Base-by-base conservation (phyloP, 169 alveolate species). In the Eimeria tenella region DNA sequence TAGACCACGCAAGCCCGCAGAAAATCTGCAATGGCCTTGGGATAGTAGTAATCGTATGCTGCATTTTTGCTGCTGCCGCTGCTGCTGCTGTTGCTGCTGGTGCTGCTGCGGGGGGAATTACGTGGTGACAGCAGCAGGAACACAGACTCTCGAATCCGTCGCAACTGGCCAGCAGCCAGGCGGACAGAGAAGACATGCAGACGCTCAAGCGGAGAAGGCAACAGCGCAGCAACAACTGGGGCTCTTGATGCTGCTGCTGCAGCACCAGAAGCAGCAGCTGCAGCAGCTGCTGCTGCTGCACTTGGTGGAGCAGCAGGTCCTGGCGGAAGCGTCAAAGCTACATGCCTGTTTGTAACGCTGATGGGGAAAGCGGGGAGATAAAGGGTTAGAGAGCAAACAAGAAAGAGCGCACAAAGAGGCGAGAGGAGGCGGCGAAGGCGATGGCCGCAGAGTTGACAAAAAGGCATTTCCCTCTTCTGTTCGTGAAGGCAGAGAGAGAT, bases 81-180 rank as follows among this genome's bases (percentile, higher is more conserved):
- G 84, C 62, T 74, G 84, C 50, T 68, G 77, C 77, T 68, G 77
- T 50, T 68, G 77, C 50, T 68, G 77, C 77, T 68, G 77, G 50
- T 68, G 77, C 77, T 68, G 77, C 52, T 74, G 55, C 60, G 3
- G 82, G 49, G 13, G 52, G 82, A 21, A 23, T 25, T n/a, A 42
- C 19, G 31, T 4, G 84, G 84, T 8, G 77, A 74, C 13, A 50
- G 13, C 42, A 74, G 84, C 6, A 74, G 49, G 23, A 31, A 74
- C 7, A 74, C 23, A 74, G 60, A 74, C 13, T 25, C 62, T n/a
- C 88, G 19, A 5, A 79, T 4, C 6, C 71, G 88, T 68, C 88
- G 68, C 70, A 79, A 49, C 53, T 13, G 50, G 13, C 88, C 88
- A 5, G 52, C 52, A 9, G 55, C 88, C 4, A 79, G 88, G 62